Evolutionary conservation across 345 rosid species (phyloP), one percentile per base, ranked within the genome.

Genomic region (Gossypioides kirkii): DNA sequence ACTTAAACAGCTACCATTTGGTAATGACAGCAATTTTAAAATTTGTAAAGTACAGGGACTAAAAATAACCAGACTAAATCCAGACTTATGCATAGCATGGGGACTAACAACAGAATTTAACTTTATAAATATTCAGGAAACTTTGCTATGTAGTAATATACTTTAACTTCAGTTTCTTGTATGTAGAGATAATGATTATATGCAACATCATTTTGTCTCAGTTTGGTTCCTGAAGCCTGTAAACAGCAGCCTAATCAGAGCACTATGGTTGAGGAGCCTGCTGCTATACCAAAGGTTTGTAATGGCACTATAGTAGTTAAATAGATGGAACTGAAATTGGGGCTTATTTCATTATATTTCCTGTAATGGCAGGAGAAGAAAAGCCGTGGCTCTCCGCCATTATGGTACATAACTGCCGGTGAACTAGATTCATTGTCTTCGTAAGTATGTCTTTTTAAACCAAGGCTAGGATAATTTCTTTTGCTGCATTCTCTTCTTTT

Each of bases 391-490:
- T 45, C 94, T 73, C 84, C 97, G 61, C 98, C 90, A 0, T 49
- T 89, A 69, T 92, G 98, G 94, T 80, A 84, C 75, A 82, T 94
- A 63, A 90, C 88, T 77, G 76, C 86, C 23, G 84, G 82, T 1
- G 98, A 94, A 76, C 85, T 90, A 52, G 87, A 87, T 82, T 88
- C 97, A 3, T 73, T 92, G 59, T 77, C 95, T 13, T 82, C 89
- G 98, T 90, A 78, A 82, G 97, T 83, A 60, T 52, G 67, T 38
- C 69, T 50, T 70, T 60, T 50, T 5, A 26, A 17, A 49, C 10
- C 45, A 49, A 25, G 28, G 64, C 42, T 60, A 28, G 41, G 28
- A 13, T 32, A 60, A 14, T 2, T 4, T 25, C 38, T 22, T 3
- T 55, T 58, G 60, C 63, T 38, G 23, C 22, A 36, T 17, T 43